These are phyloP conservation scores for Rhodotorula sphaerocarpa DNA, from an alignment of 768 basidiomycete genomes.

Conservation along the genomic window DNA sequence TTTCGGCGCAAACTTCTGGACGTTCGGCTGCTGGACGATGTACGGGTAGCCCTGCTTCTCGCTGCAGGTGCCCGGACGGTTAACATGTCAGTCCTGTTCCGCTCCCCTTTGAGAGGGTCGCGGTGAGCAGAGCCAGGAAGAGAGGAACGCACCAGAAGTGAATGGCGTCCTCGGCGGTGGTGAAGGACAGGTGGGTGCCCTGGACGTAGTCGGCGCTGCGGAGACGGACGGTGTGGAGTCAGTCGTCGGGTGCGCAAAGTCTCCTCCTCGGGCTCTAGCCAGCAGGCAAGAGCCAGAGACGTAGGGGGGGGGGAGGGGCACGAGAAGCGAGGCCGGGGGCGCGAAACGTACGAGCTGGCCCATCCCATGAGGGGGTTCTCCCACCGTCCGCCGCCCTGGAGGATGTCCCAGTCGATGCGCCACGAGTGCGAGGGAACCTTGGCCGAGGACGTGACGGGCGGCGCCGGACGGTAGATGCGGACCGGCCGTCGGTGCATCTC, in stretches of 20 bases:
- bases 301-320: background rate
- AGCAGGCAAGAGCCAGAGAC: no score
- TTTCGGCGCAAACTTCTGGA: slow-evolving; percentile 44
- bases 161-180: background rate
- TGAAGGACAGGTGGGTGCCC: slow-evolving; percentile 46
- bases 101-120: no score
- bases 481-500: slow-evolving; percentile 80
- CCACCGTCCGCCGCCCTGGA: slow-evolving; percentile 87
- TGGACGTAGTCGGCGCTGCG: slow-evolving; percentile 33
- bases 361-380: slow-evolving; percentile 98
- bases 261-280: no score
- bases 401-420: slow-evolving; percentile 87
- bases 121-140: no score
- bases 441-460: slow-evolving; percentile 84
- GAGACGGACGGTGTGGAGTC: no score
- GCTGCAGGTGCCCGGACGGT: slow-evolving; percentile 59
- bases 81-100: slow-evolving; percentile 43
- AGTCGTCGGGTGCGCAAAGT: background rate
- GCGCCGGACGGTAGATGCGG: slow-evolving; percentile 84
- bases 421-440: slow-evolving; percentile 75
- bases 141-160: background rate
- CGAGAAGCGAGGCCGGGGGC: no score
- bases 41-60: slow-evolving; percentile 68
- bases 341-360: slow-evolving; percentile 86
- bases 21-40: slow-evolving; percentile 59